phyloP scores from a whole-genome alignment of 257 asterid genomes.

The Gentiana macrophylla region DNA sequence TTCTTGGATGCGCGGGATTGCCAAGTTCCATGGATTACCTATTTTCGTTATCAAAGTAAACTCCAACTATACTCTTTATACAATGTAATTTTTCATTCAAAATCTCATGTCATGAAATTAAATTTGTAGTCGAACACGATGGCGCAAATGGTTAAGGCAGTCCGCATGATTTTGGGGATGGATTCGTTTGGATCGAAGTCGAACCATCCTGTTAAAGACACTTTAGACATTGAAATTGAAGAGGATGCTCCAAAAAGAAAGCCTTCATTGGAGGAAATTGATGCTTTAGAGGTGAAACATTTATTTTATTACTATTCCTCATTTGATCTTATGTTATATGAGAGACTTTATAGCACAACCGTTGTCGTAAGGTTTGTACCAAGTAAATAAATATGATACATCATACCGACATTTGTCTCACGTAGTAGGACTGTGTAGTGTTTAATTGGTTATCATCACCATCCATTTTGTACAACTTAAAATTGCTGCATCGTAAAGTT shows the following conservation, averaged over 20 bases:
- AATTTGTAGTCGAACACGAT: constrained; percentile 64
- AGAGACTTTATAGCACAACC: too few relatives aligned
- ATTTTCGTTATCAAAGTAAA: constrained; percentile 82
- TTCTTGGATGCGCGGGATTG: constrained; percentile 93
- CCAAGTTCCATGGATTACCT: constrained; percentile 77
- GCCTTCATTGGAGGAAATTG: constrained; percentile 93
- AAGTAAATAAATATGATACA: too few relatives aligned
- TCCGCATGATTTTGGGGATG: constrained; percentile 79
- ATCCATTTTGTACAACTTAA: too few relatives aligned
- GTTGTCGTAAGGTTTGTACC: too few relatives aligned
- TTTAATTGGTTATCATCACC: too few relatives aligned
- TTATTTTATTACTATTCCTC: not conserved
- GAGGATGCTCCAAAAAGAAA: constrained; percentile 79
- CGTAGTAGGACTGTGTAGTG: too few relatives aligned
- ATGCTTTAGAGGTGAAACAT: constrained; percentile 76
- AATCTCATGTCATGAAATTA: not conserved
- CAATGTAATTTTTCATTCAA: not conserved
- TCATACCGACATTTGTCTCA: too few relatives aligned
- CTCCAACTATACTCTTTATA: not conserved
- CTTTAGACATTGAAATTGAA: constrained; percentile 59
- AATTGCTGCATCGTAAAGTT: too few relatives aligned
- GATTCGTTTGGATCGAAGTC: constrained; percentile 43
- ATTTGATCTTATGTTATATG: too few relatives aligned
- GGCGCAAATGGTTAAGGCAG: constrained; percentile 96
- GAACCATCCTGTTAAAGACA: constrained; percentile 29